Evolutionary conservation across 1,139 yeast genomes (phyloP), one percentile per base, ranked within the genome.

Genomic region (Hansenula anomala): DNA sequence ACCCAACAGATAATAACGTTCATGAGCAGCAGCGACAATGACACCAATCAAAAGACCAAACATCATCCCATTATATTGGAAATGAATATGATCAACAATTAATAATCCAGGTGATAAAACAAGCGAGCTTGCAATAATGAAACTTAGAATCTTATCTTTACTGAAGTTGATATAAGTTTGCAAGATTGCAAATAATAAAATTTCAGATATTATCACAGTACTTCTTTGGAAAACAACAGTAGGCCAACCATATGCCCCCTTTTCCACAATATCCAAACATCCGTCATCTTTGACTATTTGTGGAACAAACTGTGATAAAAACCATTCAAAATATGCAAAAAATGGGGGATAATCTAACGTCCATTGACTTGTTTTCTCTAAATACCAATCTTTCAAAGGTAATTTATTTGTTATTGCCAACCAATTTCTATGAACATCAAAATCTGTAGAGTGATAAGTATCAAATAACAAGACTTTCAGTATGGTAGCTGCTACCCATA

Each of bases 361-460:
- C 97, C 98, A 92, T 57, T 85, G 92, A 30, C 87, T 83, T 0
- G 95, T 89, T 20, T 71, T 64, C 53, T 92, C 96, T 33, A 70
- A 60, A 57, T 92, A 92, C 99, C 99, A 92, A 41, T 83, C 60
- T 12, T 65, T 64, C 14, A 90, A 40, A 0, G 97, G 97, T 27
- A 90, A 62, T n/a, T 72, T 73, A 51, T 79, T 66, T 3, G 98
- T 92, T 34, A 92, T 81, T 0, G 98, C 96, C 31, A 92, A 71
- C 98, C 98, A 92, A 58, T 92, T 92, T 43, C 98, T 70, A 60
- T 92, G 98, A 14, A 94, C 98, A 57, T 92, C 98, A 54, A 94
- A 92, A 58, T 94, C 98, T 0, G 98, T 92, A 3, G 95, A 85
- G 52, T 81, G 86, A 58, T 79, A 79, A 0, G 71, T 58, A 13